Evolutionary conservation across 257 asterid species (phyloP).

Genomic region (Ilex aquifolium): DNA sequence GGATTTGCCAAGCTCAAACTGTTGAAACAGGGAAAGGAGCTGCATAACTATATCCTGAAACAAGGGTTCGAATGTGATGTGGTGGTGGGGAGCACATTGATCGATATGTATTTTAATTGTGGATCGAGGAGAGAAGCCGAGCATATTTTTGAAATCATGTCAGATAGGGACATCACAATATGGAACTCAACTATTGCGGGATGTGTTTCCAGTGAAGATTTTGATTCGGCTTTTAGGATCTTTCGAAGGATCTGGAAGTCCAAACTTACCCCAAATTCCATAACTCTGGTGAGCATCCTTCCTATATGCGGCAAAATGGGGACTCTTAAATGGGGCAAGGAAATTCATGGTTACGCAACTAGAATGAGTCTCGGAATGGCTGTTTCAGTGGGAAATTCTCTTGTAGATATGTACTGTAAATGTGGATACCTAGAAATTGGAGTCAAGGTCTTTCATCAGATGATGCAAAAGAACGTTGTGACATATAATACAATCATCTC

Average conservation of each 20-base stretch:
- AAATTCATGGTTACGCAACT: constrained; percentile 27
- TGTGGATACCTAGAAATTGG: constrained; percentile 29
- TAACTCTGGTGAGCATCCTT: constrained; percentile 29
- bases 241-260: constrained; percentile 24
- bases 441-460: constrained; percentile 26
- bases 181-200: constrained; percentile 34
- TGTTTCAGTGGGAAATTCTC: constrained; percentile 23
- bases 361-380: constrained; percentile 9
- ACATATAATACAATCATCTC: constrained; percentile 35
- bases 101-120: constrained; percentile 32
- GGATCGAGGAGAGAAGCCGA: constrained; percentile 18
- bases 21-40: constrained; percentile 20
- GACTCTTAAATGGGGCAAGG: constrained; percentile 30
- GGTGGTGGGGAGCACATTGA: constrained; percentile 21
- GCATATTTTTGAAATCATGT: constrained; percentile 17
- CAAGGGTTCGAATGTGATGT: constrained; percentile 27
- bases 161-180: constrained; percentile 21
- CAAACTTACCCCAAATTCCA: constrained; percentile 19
- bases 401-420: constrained; percentile 34
- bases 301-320: constrained; percentile 32
- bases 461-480: constrained; percentile 25
- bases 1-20: constrained; percentile 25
- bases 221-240: constrained; percentile 14
- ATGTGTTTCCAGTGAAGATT: constrained; percentile 17
- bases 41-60: constrained; percentile 29